Evolutionary conservation across 805 yeast genomes (phyloP).

Genomic region (Barnettozyma botsteinii): DNA sequence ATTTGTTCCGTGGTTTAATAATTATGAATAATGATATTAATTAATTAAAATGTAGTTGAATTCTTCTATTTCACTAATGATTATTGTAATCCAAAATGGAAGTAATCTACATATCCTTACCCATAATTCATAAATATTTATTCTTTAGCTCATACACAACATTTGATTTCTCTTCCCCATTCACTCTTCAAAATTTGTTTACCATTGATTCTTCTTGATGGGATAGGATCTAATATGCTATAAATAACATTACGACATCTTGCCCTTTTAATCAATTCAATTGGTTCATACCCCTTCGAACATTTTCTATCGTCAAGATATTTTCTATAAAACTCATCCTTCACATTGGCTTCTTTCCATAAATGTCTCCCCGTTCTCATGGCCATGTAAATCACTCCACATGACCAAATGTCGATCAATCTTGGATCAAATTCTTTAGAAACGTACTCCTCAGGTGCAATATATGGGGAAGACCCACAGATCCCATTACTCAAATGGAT

Average conservation of each 20-base stretch:
- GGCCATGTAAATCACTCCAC: conserved; percentile 90
- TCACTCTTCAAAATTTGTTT: conserved; percentile 85
- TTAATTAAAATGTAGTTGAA: neutral
- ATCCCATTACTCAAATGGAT: conserved; percentile 69
- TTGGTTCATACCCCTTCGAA: conserved; percentile 85
- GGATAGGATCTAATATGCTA: conserved; percentile 88
- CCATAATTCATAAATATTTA: too few relatives aligned
- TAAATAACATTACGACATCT: conserved; percentile 90
- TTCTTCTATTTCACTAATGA: too few relatives aligned
- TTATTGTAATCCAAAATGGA: too few relatives aligned
- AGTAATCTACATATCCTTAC: too few relatives aligned
- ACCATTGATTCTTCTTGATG: conserved; percentile 81
- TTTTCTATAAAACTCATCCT: conserved; percentile 73
- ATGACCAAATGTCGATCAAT: conserved; percentile 84
- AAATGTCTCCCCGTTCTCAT: conserved; percentile 92
- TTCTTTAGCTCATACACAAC: conserved; percentile 23
- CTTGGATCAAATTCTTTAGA: conserved; percentile 71
- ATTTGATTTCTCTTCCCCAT: conserved; percentile 84
- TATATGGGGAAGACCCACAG: conserved; percentile 84
- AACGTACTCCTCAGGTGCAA: conserved; percentile 81
- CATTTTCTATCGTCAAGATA: conserved; percentile 77
- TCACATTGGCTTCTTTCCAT: conserved; percentile 79
- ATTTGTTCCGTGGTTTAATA: too few relatives aligned
- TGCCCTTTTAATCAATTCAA: conserved; percentile 77
- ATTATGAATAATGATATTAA: too few relatives aligned